phyloP scores from a whole-genome alignment of 148 eudicot genomes.

The Camellia japonica region DNA sequence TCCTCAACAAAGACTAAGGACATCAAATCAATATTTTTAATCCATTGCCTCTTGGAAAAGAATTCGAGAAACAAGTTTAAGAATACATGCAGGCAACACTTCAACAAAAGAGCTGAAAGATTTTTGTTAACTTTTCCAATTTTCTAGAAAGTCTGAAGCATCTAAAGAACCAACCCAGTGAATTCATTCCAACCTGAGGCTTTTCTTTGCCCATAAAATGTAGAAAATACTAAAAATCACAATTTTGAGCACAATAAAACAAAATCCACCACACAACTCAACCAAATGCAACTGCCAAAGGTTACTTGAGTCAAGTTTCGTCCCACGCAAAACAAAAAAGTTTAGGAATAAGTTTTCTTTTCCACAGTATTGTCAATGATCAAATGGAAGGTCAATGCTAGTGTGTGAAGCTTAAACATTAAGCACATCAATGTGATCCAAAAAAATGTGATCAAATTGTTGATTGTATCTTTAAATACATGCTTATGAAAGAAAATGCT shows the following conservation, averaged over 20 bases:
- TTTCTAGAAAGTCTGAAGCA: background rate
- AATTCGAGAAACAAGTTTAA: background rate
- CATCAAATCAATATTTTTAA: background rate
- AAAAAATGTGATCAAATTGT: background rate
- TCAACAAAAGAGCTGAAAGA: slow-evolving; percentile 4
- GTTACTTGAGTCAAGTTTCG: background rate
- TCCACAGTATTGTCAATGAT: background rate
- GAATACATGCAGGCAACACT: background rate
- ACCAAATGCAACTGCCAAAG: background rate
- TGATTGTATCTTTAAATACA: background rate
- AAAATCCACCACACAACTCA: background rate
- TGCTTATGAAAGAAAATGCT: background rate
- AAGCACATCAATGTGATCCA: background rate
- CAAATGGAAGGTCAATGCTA: background rate
- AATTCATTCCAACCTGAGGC: background rate
- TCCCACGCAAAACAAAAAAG: background rate
- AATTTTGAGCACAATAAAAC: background rate
- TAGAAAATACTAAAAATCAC: background rate
- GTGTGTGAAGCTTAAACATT: background rate
- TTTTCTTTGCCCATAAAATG: background rate
- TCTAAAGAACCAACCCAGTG: background rate
- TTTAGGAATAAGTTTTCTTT: background rate
- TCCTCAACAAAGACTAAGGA: background rate
- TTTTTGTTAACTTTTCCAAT: background rate
- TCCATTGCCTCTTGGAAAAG: background rate